Percentiles rank a stretch among this genome's conserved stretches.
These are phyloP conservation scores for Aureobasidium sp. DNA, from an alignment of 2,329 filamentous ascomycete genomes.

Conservation along the genomic window DNA sequence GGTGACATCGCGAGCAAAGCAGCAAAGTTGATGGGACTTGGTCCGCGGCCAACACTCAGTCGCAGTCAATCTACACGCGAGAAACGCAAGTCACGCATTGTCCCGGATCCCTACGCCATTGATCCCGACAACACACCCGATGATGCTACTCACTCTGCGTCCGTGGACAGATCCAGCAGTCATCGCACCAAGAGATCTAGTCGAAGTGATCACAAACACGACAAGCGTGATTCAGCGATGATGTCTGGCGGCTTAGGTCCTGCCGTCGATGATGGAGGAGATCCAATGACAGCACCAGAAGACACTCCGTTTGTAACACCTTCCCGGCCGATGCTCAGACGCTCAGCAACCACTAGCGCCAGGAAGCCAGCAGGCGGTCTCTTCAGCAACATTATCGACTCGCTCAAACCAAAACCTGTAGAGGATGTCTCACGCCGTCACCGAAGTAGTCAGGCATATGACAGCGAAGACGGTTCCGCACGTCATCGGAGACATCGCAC, in stretches of 20 bases:
- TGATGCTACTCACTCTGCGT: slow-evolving; percentile 29
- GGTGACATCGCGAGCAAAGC: slow-evolving; percentile 5
- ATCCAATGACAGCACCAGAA: slow-evolving; percentile 39
- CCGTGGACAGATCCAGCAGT: slow-evolving; percentile 20
- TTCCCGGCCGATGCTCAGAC: slow-evolving; percentile 46
- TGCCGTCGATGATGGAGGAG: slow-evolving; percentile 26
- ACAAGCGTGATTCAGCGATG: slow-evolving; percentile 31
- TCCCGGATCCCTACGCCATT: slow-evolving; percentile 52
- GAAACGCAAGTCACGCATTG: slow-evolving; percentile 43
- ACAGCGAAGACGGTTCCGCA: slow-evolving; percentile 24
- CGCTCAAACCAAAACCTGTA: slow-evolving; percentile 19
- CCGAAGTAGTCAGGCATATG: slow-evolving; percentile 17
- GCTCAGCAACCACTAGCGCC: slow-evolving; percentile 55
- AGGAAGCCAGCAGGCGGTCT: slow-evolving; percentile 44
- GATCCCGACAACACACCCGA: slow-evolving; percentile 49
- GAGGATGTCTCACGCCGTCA: background rate
- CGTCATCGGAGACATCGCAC: slow-evolving; percentile 22
- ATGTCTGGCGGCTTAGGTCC: slow-evolving; percentile 32
- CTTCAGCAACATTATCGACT: slow-evolving; percentile 48
- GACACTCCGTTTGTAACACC: slow-evolving; percentile 42
- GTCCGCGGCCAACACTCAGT: slow-evolving; percentile 26
- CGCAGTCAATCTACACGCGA: slow-evolving; percentile 41
- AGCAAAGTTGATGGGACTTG: slow-evolving; percentile 45
- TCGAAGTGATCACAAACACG: slow-evolving; percentile 24
- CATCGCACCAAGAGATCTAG: slow-evolving; percentile 21